Percentiles rank a stretch among this genome's conserved stretches.
Evolutionary conservation across 225 moss, liverwort and hornwort genomes (phyloP).

Genomic region (Straminergon stramineum): DNA sequence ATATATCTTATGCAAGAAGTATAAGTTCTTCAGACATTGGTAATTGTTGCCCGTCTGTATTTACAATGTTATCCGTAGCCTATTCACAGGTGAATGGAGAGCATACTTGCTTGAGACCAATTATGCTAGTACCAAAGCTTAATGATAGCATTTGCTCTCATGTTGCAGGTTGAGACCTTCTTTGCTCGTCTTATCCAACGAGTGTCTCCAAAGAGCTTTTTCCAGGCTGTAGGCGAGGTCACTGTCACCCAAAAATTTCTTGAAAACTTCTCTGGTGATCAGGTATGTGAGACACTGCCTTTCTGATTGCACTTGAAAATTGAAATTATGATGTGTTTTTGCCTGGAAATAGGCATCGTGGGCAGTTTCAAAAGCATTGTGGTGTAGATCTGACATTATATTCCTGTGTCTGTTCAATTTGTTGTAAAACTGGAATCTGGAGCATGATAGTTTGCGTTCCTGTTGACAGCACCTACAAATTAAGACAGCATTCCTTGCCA

Average conservation of each 20-base stretch:
- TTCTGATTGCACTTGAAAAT: not conserved
- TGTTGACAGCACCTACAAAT: not conserved
- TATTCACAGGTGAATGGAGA: not conserved
- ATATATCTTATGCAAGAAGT: not conserved
- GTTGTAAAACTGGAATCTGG: not conserved
- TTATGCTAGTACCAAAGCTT: not conserved
- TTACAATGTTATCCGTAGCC: not conserved
- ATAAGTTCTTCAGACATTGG: not conserved
- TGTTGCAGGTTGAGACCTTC: slow-evolving; percentile 68
- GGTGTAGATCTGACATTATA: not conserved
- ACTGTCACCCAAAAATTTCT: slow-evolving; percentile 95
- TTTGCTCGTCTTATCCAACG: slow-evolving; percentile 94
- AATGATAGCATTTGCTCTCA: not conserved
- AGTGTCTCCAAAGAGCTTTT: slow-evolving; percentile 93
- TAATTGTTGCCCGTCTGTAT: not conserved
- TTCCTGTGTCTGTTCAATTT: not conserved
- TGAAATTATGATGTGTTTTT: not conserved
- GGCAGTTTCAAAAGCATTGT: not conserved
- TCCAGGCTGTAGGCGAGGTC: slow-evolving; percentile 81
- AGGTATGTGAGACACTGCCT: slow-evolving; percentile 30
- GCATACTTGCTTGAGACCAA: not conserved
- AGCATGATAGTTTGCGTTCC: not conserved
- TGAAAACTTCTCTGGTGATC: slow-evolving; percentile 98
- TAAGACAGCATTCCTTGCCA: not conserved
- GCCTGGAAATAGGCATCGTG: not conserved